Evolutionary conservation across 805 yeast genomes (phyloP), one percentile per base, ranked within the genome.

Genomic region (Suhomyces canberraensis): DNA sequence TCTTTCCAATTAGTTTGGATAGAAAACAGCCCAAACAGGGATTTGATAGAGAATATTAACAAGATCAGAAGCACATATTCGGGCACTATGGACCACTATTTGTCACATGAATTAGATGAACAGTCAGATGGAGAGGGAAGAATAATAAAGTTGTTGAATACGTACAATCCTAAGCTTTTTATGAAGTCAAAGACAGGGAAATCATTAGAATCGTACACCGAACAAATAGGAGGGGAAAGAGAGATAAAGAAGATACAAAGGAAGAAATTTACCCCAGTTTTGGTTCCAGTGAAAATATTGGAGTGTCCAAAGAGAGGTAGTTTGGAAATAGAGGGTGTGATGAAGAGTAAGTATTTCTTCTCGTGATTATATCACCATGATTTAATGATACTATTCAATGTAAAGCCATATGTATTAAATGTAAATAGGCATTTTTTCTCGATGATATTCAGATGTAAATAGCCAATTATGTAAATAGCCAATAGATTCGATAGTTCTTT

Each of bases 1-100:
- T 53, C 55, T 4, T 56, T 36, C 30, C 73, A 66, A 41, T 42
- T 67, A 11, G 69, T 62, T 2, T 67, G 63, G 61, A 49, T 58
- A 15, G 33, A 47, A 6, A 49, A 40, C 3, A 24, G 13, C 4
- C 16, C 21, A 7, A 25, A 46, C 16, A 5, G n/a, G n/a, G n/a
- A n/a, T n/a, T n/a, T n/a, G n/a, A n/a, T n/a, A n/a, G n/a, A n/a
- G 24, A 36, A 3, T 39, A 27, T 14, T 19, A n/a, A 39, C 8
- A 7, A 30, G 16, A 16, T 15, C 29, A 17, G 26, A n/a, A 11
- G 14, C n/a, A 20, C 25, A 34, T 20, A 20, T 20, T 20, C 7
- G 22, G 9, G 22, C 22, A 20, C 22, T 9, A 20, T 20, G 11
- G 11, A 8, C 9, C 5, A 24, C 14, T 5, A 5, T 8, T 24